A percentile compares a stretch with the other conserved stretches of the same genome.
Conservation (phyloP, 2,329 filamentous ascomycete genomes). For the Cercospora janseana region DNA sequence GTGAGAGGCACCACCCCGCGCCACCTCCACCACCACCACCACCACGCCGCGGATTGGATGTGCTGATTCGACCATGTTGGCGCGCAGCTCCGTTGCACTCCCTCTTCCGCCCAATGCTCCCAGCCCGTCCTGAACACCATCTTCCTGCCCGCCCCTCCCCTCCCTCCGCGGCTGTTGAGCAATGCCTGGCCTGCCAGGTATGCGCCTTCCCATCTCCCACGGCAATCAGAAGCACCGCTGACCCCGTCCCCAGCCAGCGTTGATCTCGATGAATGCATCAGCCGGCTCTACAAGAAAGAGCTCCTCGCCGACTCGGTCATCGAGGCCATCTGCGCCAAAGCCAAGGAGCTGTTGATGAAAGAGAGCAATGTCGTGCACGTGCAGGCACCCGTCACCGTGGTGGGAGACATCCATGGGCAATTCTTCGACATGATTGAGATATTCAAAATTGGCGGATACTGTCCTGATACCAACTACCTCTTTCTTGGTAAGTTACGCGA, state of each 20-base stretch:
- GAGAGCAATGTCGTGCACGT: constrained; percentile 99
- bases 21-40: neutral
- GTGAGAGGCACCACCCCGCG: neutral
- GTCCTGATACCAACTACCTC: constrained; percentile 96
- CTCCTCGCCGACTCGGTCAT: constrained; percentile 95
- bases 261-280: constrained; percentile 97
- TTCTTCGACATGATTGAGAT: constrained; percentile 99
- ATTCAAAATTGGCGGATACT: constrained; percentile 96
- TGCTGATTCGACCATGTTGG: constrained; percentile 22
- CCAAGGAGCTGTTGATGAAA: constrained; percentile 97
- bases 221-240: constrained; percentile 11
- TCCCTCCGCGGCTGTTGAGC: constrained; percentile 19
- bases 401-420: constrained; percentile 97
- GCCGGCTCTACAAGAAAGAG: constrained; percentile 94
- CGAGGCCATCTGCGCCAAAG: constrained; percentile 98
- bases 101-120: constrained; percentile 24
- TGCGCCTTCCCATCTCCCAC: constrained; percentile 22
- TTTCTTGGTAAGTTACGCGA: constrained; percentile 70
- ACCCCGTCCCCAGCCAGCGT: constrained; percentile 68
- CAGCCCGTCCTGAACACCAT: constrained; percentile 20
- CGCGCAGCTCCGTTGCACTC: constrained; percentile 15
- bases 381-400: constrained; percentile 89
- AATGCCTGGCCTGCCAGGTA: constrained; percentile 54
- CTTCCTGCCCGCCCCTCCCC: constrained; percentile 11
- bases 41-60: neutral